Percentiles rank a stretch among this genome's conserved stretches.
Evolutionary conservation across 31 red algal genomes (phyloP).

Genomic region (Bonnemaisonia californica): DNA sequence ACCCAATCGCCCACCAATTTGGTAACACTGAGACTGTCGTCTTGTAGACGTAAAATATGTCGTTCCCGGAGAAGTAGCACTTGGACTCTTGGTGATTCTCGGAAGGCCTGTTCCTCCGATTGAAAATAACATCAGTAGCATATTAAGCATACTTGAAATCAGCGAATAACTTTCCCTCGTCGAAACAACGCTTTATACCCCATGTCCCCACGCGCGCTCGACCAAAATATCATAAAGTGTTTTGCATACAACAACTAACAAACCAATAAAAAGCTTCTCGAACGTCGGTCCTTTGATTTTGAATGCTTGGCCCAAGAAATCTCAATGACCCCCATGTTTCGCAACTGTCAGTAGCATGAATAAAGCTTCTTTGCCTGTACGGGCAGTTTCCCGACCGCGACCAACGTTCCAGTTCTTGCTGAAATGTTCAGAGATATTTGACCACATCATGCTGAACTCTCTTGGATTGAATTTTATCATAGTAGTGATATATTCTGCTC

Average conservation of each 20-base stretch:
- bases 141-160: slow-evolving; percentile 34
- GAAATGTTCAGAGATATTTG: no score
- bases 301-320: slow-evolving; percentile 16
- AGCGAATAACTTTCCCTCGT: not conserved
- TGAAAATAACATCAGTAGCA: slow-evolving; percentile 30
- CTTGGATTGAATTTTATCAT: no score
- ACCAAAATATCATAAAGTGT: slow-evolving; percentile 10
- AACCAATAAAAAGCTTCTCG: slow-evolving; percentile 12
- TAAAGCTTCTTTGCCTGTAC: slow-evolving; percentile 36
- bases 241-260: not conserved
- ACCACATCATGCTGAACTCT: no score
- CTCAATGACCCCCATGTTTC: slow-evolving; percentile 28
- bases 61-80: slow-evolving; percentile 38
- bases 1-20: slow-evolving; percentile 5
- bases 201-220: not conserved
- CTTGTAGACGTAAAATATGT: slow-evolving; percentile 45
- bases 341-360: slow-evolving; percentile 21
- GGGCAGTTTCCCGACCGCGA: no score
- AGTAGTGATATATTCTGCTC: no score
- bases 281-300: slow-evolving; percentile 21
- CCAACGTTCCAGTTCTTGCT: no score
- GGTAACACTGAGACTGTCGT: slow-evolving; percentile 21
- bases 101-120: not conserved
- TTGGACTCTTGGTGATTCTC: slow-evolving; percentile 35
- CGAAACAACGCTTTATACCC: not conserved